Base-by-base conservation (phyloP, 106 monocot species). In the Acorus gramineus region DNA sequence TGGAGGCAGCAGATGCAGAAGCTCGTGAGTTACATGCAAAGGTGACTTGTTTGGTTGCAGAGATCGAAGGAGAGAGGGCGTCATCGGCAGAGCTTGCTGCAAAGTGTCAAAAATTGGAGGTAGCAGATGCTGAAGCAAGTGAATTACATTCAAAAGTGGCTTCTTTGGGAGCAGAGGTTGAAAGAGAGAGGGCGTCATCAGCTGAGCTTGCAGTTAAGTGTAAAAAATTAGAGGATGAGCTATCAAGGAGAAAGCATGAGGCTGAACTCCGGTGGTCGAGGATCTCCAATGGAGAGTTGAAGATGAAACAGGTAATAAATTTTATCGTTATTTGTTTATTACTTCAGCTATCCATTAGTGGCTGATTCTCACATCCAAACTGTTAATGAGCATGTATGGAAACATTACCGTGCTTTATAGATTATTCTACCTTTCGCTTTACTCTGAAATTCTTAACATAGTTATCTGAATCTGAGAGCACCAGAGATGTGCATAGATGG, bases 261-360 rank as follows among this genome's bases (percentile, higher is more conserved):
- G 63, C 54, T 43, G 72, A 83, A 53, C 11, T 66, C 7, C 71
- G 50, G 11, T 46, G 14, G 57, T 57, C 65, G 61, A 42, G 61
- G 70, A 67, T 62, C 47, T 81, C 73, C 59, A 71, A 47, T 14
- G 63, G 8, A 28, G 76, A 75, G 52, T 48, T 73, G 11, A 81
- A 78, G 56, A 44, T 68, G 8, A 81, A 53, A 64, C 69, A 84
- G 88, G 88, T 84, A 68, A 51, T 28, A 28, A 28, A 28, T 28
- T 28, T 28, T 28, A 28, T 28, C 28, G 1, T 28, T 28, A 28
- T 28, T 28, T 28, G 28, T 28, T 28, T 28, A 28, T 28, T 28
- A 28, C 28, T 28, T 28, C 28, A 28, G 28, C 28, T 28, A 28
- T 28, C 28, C 28, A 28, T 28, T 28, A 28, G 0, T 28, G 28